Conservation (phyloP, 2,329 filamentous ascomycete species). For the Epichloe baconii region DNA sequence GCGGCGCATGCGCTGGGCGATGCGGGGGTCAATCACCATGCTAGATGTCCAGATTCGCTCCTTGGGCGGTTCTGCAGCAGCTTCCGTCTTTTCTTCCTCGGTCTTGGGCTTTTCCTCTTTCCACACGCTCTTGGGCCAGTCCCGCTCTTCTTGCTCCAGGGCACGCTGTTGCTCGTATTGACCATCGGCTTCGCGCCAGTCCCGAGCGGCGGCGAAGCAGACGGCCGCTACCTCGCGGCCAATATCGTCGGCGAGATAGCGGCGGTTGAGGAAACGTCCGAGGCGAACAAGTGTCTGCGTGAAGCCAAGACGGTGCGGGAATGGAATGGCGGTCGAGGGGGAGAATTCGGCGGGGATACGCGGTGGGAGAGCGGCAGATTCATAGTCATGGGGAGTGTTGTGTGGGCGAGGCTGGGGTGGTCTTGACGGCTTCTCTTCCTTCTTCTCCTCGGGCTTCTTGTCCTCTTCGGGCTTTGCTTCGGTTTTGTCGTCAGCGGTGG, state of each 20-base stretch:
- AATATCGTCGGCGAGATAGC: slow-evolving; percentile 73
- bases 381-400: slow-evolving; percentile 61
- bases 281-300: slow-evolving; percentile 77
- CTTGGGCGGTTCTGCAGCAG: slow-evolving; percentile 27
- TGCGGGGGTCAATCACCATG: slow-evolving; percentile 62
- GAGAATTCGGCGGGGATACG: slow-evolving; percentile 58
- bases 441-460: slow-evolving; percentile 26
- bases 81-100: slow-evolving; percentile 26
- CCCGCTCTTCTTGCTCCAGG: slow-evolving; percentile 57
- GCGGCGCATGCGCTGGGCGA: slow-evolving; percentile 66
- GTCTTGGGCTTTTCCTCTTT: slow-evolving; percentile 34
- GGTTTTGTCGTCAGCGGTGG: slow-evolving; percentile 10
- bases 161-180: slow-evolving; percentile 34
- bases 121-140: slow-evolving; percentile 75
- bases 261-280: slow-evolving; percentile 75
- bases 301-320: slow-evolving; percentile 89
- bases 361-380: slow-evolving; percentile 47
- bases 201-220: slow-evolving; percentile 51
- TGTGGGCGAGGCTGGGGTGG: slow-evolving; percentile 57
- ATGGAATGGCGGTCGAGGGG: slow-evolving; percentile 57
- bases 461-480: slow-evolving; percentile 24
- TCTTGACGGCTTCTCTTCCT: slow-evolving; percentile 39
- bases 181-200: slow-evolving; percentile 31
- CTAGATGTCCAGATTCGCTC: slow-evolving; percentile 67
- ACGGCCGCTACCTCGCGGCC: slow-evolving; percentile 79